phyloP scores from a whole-genome alignment of 371 early-diverging fungal species.

The Ordospora colligata region DNA sequence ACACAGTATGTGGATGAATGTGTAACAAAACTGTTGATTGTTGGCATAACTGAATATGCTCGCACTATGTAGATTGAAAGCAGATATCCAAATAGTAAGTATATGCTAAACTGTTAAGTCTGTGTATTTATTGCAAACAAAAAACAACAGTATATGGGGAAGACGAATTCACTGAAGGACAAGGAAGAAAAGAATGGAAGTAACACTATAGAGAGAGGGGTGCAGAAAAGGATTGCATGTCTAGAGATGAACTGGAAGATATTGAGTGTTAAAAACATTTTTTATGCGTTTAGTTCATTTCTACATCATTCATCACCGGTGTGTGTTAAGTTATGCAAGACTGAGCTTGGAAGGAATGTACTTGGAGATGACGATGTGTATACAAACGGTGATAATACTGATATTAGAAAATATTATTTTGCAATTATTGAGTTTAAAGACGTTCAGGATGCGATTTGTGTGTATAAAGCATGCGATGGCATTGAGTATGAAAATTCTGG shows the following conservation, averaged over 20 bases:
- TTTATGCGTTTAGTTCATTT: not conserved
- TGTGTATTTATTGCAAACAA: not conserved
- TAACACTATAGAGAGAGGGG: not conserved
- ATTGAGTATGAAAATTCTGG: slow-evolving; percentile 11
- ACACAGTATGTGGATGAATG: too few relatives aligned
- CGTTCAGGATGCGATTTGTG: not conserved
- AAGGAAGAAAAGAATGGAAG: not conserved
- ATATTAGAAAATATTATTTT: not conserved
- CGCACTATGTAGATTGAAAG: too few relatives aligned
- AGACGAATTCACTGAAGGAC: not conserved
- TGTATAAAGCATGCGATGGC: slow-evolving; percentile 27
- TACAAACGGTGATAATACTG: not conserved
- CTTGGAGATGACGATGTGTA: not conserved
- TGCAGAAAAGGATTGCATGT: not conserved
- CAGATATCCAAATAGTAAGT: too few relatives aligned
- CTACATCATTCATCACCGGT: not conserved
- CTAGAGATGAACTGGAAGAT: not conserved
- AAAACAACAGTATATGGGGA: not conserved
- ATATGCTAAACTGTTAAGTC: too few relatives aligned
- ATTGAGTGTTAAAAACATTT: not conserved
- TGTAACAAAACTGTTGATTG: too few relatives aligned
- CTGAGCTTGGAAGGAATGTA: not conserved
- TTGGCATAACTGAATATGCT: too few relatives aligned
- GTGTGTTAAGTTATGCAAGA: slow-evolving; percentile 26
- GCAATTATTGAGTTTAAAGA: slow-evolving; percentile 22